Conservation (phyloP, 306 rosid genomes). For the Fragaria ananassa region DNA sequence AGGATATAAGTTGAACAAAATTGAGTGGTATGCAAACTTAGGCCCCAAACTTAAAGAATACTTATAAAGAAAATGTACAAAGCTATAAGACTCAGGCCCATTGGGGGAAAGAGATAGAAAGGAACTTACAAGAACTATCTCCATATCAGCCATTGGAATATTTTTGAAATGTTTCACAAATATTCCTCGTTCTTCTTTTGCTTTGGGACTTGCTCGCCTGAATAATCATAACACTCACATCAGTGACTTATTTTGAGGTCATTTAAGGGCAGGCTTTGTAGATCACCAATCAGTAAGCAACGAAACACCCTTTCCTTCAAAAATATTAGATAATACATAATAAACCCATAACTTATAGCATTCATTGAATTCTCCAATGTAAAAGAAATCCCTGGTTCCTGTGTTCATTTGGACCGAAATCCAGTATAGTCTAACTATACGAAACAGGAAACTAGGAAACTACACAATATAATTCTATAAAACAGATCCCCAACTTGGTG, state of each 20-base stretch:
- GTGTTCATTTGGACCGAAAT: neutral
- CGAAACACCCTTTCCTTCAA: neutral
- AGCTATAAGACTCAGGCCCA: neutral
- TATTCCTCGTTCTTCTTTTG: constrained; percentile 65
- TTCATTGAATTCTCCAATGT: neutral
- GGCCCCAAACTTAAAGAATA: neutral
- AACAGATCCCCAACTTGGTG: neutral
- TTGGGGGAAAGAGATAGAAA: neutral
- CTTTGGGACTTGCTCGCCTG: constrained; percentile 61
- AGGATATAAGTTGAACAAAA: constrained; percentile 26
- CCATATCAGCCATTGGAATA: constrained; percentile 99
- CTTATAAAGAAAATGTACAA: neutral
- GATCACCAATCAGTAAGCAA: neutral
- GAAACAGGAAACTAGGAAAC: neutral
- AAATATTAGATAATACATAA: neutral
- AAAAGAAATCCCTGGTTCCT: neutral
- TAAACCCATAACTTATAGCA: neutral
- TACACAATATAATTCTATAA: neutral
- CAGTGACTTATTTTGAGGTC: constrained; percentile 18
- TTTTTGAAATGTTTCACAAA: constrained; percentile 79
- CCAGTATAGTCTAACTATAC: neutral
- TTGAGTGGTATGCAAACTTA: constrained; percentile 3
- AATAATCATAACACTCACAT: constrained; percentile 36
- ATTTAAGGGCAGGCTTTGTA: neutral
- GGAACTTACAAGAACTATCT: constrained; percentile 81